phyloP scores from a whole-genome alignment of 2,329 filamentous ascomycete genomes.

The Davidsoniella australis region DNA sequence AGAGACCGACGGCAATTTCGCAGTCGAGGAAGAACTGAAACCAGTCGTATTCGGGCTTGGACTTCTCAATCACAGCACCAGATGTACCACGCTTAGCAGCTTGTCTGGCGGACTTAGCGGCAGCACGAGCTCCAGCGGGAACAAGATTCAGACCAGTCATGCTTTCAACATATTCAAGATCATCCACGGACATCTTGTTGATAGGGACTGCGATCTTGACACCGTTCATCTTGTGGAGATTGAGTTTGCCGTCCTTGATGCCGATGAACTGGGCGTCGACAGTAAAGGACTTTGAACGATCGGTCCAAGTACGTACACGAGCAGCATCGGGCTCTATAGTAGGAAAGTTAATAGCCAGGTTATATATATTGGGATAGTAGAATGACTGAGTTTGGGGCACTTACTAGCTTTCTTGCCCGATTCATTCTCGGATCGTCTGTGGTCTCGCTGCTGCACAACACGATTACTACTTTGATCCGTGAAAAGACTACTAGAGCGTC shows the following conservation, averaged over 20 bases:
- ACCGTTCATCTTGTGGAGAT: constrained; percentile 92
- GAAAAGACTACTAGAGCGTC: constrained; percentile 63
- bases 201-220: constrained; percentile 96
- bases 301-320: constrained; percentile 85
- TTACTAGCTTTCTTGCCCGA: constrained; percentile 54
- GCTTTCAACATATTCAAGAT: constrained; percentile 86
- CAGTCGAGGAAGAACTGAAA: constrained; percentile 95
- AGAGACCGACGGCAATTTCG: constrained; percentile 81
- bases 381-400: constrained; percentile 18
- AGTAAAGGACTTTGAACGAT: constrained; percentile 87
- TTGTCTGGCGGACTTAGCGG: constrained; percentile 31
- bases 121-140: constrained; percentile 10
- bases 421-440: constrained; percentile 22
- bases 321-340: constrained; percentile 59
- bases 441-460: constrained; percentile 49
- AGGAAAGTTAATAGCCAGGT: neutral
- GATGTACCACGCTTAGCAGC: constrained; percentile 22
- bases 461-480: constrained; percentile 49
- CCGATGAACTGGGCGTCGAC: constrained; percentile 95
- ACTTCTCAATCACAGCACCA: constrained; percentile 45
- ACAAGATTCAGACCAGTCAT: constrained; percentile 19
- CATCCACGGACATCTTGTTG: constrained; percentile 85
- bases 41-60: constrained; percentile 75
- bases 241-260: constrained; percentile 88
- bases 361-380: neutral